These are phyloP conservation scores for Lachnellula subtilissima DNA, from an alignment of 2,329 filamentous ascomycete genomes.

Conservation along the genomic window DNA sequence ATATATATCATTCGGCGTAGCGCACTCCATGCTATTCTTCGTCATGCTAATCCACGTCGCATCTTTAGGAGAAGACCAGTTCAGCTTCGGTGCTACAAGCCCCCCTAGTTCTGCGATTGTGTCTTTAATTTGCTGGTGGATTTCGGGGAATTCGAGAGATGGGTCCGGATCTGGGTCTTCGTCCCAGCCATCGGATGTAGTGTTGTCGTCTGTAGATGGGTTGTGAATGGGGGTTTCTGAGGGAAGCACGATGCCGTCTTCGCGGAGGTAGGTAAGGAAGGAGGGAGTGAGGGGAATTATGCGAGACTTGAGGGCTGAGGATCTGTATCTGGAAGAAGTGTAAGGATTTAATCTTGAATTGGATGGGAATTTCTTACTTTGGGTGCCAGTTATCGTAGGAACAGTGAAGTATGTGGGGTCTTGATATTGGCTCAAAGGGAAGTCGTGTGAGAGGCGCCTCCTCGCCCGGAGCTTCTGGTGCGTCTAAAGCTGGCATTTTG, in stretches of 20 bases:
- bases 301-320: slow-evolving; percentile 77
- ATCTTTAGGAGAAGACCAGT: slow-evolving; percentile 97
- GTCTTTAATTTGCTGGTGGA: slow-evolving; percentile 71
- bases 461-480: slow-evolving; percentile 8
- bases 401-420: slow-evolving; percentile 86
- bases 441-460: slow-evolving; percentile 36
- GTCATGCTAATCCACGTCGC: slow-evolving; percentile 84
- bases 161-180: slow-evolving; percentile 32
- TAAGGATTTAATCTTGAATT: slow-evolving; percentile 4
- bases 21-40: slow-evolving; percentile 88
- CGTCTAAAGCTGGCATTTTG: slow-evolving; percentile 28
- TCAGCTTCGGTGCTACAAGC: slow-evolving; percentile 84
- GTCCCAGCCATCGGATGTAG: slow-evolving; percentile 54
- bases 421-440: slow-evolving; percentile 77
- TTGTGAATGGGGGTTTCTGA: slow-evolving; percentile 45
- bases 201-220: slow-evolving; percentile 29
- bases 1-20: slow-evolving; percentile 84
- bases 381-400: slow-evolving; percentile 92
- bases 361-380: slow-evolving; percentile 43
- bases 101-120: slow-evolving; percentile 80
- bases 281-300: slow-evolving; percentile 70
- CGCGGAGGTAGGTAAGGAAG: slow-evolving; percentile 82
- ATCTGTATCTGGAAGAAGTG: slow-evolving; percentile 57
- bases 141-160: slow-evolving; percentile 51
- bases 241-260: slow-evolving; percentile 87